phyloP scores from a whole-genome alignment of 2,329 filamentous ascomycete species.

The Tolypocladium pustulatum region DNA sequence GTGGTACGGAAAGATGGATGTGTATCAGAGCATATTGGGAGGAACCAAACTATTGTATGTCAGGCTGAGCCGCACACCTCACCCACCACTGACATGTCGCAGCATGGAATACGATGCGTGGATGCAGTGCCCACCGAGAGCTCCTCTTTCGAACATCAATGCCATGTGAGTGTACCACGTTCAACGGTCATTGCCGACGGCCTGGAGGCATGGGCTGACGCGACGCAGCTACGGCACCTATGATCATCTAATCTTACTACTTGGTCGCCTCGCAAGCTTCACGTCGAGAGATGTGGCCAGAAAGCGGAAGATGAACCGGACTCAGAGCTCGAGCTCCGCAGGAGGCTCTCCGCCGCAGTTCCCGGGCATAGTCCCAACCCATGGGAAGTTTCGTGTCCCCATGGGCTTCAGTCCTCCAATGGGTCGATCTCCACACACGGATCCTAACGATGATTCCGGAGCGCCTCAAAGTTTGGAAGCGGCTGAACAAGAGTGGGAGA shows the following conservation, averaged over 20 bases:
- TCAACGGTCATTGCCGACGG: background rate
- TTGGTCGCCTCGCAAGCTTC: slow-evolving; percentile 73
- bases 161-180: slow-evolving; percentile 45
- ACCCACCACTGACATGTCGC: slow-evolving; percentile 9
- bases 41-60: slow-evolving; percentile 76
- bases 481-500: slow-evolving; percentile 71
- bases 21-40: slow-evolving; percentile 81
- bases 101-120: slow-evolving; percentile 74
- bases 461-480: slow-evolving; percentile 54
- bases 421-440: slow-evolving; percentile 30
- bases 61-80: background rate
- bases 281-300: slow-evolving; percentile 64
- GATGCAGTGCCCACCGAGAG: slow-evolving; percentile 81
- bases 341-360: slow-evolving; percentile 34
- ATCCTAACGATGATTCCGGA: slow-evolving; percentile 40
- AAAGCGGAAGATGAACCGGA: slow-evolving; percentile 54
- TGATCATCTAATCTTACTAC: slow-evolving; percentile 74
- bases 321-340: slow-evolving; percentile 16
- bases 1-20: slow-evolving; percentile 94
- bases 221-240: slow-evolving; percentile 68
- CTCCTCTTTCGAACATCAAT: slow-evolving; percentile 64
- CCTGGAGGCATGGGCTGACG: slow-evolving; percentile 12
- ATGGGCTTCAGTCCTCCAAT: slow-evolving; percentile 44
- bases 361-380: slow-evolving; percentile 44
- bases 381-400: slow-evolving; percentile 37